These are phyloP conservation scores for Diaporthe humulicola DNA, from an alignment of 2,329 filamentous ascomycete species.

Conservation along the genomic window DNA sequence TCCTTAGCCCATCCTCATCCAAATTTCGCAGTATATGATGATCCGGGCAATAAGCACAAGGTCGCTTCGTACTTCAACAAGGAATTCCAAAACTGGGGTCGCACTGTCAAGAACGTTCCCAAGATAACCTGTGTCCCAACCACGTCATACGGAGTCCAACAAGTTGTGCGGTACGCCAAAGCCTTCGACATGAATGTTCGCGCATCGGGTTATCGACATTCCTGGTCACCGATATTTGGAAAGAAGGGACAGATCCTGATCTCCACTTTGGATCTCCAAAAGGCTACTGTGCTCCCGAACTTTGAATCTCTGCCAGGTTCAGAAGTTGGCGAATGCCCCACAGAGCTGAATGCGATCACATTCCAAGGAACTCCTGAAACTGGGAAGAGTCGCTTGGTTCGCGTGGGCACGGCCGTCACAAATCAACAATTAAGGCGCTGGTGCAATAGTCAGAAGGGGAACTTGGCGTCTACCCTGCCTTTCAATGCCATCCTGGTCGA, in stretches of 20 bases:
- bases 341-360: conserved; percentile 57
- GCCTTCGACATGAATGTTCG: conserved; percentile 53
- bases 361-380: conserved; percentile 46
- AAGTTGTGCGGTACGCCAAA: conserved; percentile 55
- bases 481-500: conserved; percentile 62
- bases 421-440: conserved; percentile 61
- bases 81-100: conserved; percentile 57
- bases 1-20: not conserved
- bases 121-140: conserved; percentile 56
- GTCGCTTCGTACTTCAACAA: conserved; percentile 41
- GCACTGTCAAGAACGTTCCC: conserved; percentile 54
- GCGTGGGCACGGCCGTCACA: conserved; percentile 58
- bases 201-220: conserved; percentile 58
- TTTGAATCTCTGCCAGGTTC: conserved; percentile 41
- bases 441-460: conserved; percentile 50
- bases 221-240: conserved; percentile 57
- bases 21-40: not conserved
- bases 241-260: conserved; percentile 57
- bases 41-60: not conserved
- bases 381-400: conserved; percentile 51
- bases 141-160: conserved; percentile 55
- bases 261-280: conserved; percentile 55
- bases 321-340: conserved; percentile 12
- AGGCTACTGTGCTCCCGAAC: conserved; percentile 55
- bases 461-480: conserved; percentile 56